These are phyloP conservation scores for Aspergillus caelatus DNA, from an alignment of 2,329 filamentous ascomycete species.

Conservation along the genomic window DNA sequence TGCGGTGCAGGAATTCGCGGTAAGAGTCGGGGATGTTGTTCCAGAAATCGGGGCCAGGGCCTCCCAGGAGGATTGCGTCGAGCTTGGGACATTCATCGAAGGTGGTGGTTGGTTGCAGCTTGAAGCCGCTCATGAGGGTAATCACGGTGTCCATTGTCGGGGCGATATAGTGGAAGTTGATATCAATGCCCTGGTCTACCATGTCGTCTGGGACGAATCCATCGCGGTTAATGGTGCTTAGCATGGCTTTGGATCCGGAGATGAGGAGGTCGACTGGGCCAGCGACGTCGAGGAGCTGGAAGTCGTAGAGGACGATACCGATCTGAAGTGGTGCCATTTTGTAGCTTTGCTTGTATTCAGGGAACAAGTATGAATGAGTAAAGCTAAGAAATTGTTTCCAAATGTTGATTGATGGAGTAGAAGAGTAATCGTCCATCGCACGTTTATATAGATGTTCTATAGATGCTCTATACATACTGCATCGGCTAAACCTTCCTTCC, in stretches of 20 bases:
- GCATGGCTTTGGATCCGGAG: background rate
- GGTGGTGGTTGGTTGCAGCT: background rate
- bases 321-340: background rate
- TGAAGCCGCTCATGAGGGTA: background rate
- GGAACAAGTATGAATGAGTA: background rate
- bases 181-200: background rate
- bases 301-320: background rate
- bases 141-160: background rate
- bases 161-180: background rate
- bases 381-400: background rate
- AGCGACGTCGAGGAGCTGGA: background rate
- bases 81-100: background rate
- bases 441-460: background rate
- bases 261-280: background rate
- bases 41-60: background rate
- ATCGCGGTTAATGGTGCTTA: background rate
- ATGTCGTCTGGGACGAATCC: background rate
- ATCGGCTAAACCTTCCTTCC: background rate
- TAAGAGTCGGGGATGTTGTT: background rate
- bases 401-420: background rate
- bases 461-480: background rate
- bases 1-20: background rate
- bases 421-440: background rate
- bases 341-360: accelerated
- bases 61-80: background rate